These are phyloP conservation scores for Persicaria tinctoria DNA, from an alignment of 148 eudicot species.

Conservation along the genomic window DNA sequence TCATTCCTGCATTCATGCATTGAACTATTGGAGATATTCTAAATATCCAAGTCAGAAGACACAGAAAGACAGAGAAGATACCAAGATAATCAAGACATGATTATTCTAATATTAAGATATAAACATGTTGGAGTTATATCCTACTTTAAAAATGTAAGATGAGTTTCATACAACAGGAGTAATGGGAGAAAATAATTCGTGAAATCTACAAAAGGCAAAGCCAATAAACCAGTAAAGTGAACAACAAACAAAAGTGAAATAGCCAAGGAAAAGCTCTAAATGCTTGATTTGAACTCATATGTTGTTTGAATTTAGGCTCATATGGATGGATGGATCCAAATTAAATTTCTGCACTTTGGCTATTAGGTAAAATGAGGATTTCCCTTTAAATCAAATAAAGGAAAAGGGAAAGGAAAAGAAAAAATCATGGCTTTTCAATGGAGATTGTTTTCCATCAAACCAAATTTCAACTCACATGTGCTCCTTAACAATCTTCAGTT, in stretches of 20 bases:
- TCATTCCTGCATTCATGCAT: background rate
- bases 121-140: background rate
- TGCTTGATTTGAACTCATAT: background rate
- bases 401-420: background rate
- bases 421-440: background rate
- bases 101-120: conserved; percentile 1
- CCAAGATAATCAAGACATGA: background rate
- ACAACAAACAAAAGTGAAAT: background rate
- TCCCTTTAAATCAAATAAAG: background rate
- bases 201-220: conserved; percentile 2
- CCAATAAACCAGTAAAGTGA: background rate
- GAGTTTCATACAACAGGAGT: conserved; percentile 1
- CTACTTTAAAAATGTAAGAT: background rate
- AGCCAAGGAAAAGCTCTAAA: background rate
- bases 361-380: background rate
- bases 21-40: background rate
- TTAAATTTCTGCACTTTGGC: no score
- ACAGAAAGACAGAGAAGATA: background rate
- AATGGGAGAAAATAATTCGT: background rate
- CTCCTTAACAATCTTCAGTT: conserved; percentile 64
- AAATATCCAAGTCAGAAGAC: background rate
- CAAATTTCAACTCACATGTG: conserved; percentile 59
- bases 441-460: background rate
- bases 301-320: background rate
- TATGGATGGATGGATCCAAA: background rate